Base-by-base conservation (phyloP, 1,139 yeast genomes). In the Debaryomyces singareniensis region DNA sequence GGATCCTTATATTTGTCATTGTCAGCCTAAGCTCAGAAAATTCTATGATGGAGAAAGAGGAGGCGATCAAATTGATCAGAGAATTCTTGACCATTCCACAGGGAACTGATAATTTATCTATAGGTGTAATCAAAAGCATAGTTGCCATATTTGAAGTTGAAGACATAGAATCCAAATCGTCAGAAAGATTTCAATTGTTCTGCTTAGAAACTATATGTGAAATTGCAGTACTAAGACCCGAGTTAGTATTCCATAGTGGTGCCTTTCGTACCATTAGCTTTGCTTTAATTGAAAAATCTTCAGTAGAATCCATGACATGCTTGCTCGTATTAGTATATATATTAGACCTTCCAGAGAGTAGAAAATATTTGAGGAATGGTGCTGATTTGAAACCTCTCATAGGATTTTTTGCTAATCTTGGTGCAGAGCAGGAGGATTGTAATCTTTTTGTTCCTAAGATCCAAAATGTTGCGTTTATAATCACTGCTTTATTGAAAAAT, bases 161-260 rank as follows among this genome's bases (percentile, higher is more conserved):
- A 11, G 80, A 75, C 15, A 27, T 20, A 5, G 27, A 11, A 16
- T 7, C 15, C 12, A 23, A 23, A 13, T 33, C 47, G 11, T 38
- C 48, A 14, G 86, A 79, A 38, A 58, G 61, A 14, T 55, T 84
- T 35, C 62, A 75, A 33, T 61, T 60, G 15, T 58, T 78, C 21
- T 68, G 83, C 34, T 48, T 75, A 28, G 87, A 89, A 43, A 81
- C 95, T 0, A 45, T 85, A 11, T 71, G 86, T 27, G 97, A 89
- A 47, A 53, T 80, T 1, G 61, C 86, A 2, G 51, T 85, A 3
- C 44, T 70, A 16, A 66, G 73, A 24, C 93, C 96, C 0, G 69
- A 66, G 25, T 51, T 75, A 15, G 70, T 81, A 1, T 71, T 69
- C 34, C 71, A 68, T 30, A 72, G 83, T 15, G 85, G 83, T 18